Evolutionary conservation across 305 asterid genomes (phyloP).

Genomic region (Fraxinus angustifolia): DNA sequence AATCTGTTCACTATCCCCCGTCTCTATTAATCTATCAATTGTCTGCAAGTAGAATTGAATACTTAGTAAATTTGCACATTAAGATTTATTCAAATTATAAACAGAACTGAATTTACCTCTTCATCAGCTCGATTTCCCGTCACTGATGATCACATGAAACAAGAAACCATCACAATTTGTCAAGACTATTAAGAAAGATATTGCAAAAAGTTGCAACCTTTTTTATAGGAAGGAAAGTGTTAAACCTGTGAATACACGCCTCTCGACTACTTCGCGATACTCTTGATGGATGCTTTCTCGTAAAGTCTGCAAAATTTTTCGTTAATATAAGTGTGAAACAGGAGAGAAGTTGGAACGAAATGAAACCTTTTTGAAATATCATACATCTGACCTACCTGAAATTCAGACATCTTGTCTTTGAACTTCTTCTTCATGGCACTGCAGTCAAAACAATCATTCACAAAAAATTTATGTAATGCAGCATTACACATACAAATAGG

Average conservation of each 20-base stretch:
- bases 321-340: constrained; percentile 13
- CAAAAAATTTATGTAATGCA: not conserved
- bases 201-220: constrained; percentile 20
- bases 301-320: constrained; percentile 55
- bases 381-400: constrained; percentile 47
- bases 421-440: constrained; percentile 92
- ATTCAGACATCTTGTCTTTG: constrained; percentile 78
- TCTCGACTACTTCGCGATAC: constrained; percentile 95
- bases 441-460: constrained; percentile 34
- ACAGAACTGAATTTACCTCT: constrained; percentile 52
- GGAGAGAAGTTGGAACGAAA: not conserved
- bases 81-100: constrained; percentile 15
- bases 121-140: constrained; percentile 96
- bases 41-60: not conserved
- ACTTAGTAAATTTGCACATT: not conserved
- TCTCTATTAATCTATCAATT: constrained; percentile 5
- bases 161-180: constrained; percentile 24
- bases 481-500: not conserved
- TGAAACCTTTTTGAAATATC: constrained; percentile 11
- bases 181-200: constrained; percentile 18
- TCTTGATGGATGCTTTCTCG: constrained; percentile 93
- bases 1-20: constrained; percentile 51
- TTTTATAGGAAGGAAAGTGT: constrained; percentile 17
- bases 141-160: constrained; percentile 47
- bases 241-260: constrained; percentile 94